Conservation (phyloP, 805 yeast species). For the Spathaspora girioi region DNA sequence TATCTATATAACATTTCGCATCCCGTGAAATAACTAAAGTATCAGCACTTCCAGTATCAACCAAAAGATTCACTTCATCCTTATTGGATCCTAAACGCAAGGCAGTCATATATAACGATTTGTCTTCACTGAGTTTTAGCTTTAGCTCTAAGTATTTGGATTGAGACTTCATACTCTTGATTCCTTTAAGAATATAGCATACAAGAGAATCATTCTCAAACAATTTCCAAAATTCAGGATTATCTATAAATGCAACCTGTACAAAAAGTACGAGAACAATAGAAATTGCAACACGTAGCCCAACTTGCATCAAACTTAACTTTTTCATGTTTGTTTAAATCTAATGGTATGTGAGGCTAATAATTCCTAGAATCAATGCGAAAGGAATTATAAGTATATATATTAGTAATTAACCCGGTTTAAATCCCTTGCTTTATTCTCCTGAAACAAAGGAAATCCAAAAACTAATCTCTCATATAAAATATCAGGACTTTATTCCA, state of each 20-base stretch:
- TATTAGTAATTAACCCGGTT: background rate
- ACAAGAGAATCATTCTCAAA: background rate
- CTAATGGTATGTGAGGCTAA: too few species aligned
- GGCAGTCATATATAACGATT: background rate
- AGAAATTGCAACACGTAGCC: background rate
- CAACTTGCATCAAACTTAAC: background rate
- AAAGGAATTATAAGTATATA: background rate
- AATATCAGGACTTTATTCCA: background rate
- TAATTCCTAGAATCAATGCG: too few species aligned
- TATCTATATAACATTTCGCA: slow-evolving; percentile 14
- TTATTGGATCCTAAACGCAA: slow-evolving; percentile 22
- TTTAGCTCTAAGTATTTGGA: background rate
- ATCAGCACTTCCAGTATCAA: slow-evolving; percentile 40
- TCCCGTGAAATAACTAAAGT: slow-evolving; percentile 34
- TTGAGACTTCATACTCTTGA: background rate
- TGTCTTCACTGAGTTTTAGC: background rate
- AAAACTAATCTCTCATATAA: background rate
- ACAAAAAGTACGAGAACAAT: background rate
- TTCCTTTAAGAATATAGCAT: background rate
- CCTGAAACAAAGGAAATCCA: background rate
- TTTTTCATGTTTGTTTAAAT: background rate
- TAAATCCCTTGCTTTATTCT: background rate
- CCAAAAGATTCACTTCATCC: slow-evolving; percentile 24
- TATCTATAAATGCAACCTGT: background rate
- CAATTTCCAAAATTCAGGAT: background rate